Evolutionary conservation across 1,284 basidiomycete species (phyloP).

Genomic region (Ceratobasidium sp.): DNA sequence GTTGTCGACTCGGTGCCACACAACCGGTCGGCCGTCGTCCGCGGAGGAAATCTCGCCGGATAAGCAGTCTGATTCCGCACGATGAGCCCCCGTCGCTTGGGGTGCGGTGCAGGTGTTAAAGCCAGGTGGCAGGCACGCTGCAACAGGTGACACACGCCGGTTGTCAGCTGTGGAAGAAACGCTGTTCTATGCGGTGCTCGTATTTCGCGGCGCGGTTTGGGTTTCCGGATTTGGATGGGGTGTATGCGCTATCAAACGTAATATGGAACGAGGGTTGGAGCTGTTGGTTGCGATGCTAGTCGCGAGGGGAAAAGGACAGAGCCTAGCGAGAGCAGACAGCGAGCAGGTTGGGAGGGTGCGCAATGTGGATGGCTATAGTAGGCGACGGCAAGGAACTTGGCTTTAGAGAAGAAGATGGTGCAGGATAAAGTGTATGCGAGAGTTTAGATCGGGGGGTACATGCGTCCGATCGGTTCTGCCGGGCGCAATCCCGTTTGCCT

Average conservation of each 20-base stretch:
- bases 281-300: no score
- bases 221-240: conserved; percentile 11
- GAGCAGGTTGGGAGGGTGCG: neutral
- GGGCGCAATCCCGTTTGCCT: conserved; percentile 22
- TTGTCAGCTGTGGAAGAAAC: conserved; percentile 6
- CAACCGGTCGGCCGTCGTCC: neutral
- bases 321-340: neutral
- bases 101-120: neutral
- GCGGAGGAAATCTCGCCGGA: conserved; percentile 2
- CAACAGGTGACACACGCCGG: conserved; percentile 10
- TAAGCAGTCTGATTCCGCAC: neutral
- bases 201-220: conserved; percentile 1
- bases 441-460: conserved; percentile 25
- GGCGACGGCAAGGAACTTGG: conserved; percentile 6
- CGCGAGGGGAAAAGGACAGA: neutral
- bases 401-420: conserved; percentile 14
- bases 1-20: no score
- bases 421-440: conserved; percentile 24
- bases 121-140: conserved; percentile 33
- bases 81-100: conserved; percentile 20
- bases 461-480: conserved; percentile 7
- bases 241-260: conserved; percentile 23
- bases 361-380: neutral
- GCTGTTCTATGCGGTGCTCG: conserved; percentile 16
- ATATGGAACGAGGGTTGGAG: no score